phyloP scores from a whole-genome alignment of 2,329 filamentous ascomycete species.

The Nemania sp. region DNA sequence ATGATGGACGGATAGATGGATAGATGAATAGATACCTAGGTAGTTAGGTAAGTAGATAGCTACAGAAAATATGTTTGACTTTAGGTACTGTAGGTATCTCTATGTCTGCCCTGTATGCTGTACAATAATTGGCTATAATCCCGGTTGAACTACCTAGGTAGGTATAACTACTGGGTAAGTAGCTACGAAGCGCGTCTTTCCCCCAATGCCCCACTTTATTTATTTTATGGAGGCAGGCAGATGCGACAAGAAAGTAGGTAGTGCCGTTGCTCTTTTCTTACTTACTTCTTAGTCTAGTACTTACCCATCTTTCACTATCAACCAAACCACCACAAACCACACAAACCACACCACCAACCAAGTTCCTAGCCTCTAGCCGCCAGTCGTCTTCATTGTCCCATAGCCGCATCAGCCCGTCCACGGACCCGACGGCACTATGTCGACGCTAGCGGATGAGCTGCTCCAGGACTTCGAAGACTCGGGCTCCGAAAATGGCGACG shows the following conservation, averaged over 20 bases:
- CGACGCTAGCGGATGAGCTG: conserved; percentile 91
- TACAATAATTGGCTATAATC: too few species aligned
- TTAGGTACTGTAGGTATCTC: conserved; percentile 14
- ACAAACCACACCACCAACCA: too few species aligned
- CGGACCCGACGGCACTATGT: conserved; percentile 67
- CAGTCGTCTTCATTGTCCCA: not conserved
- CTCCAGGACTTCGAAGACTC: conserved; percentile 92
- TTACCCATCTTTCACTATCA: not conserved
- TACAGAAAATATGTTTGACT: conserved; percentile 20
- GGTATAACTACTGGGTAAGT: too few species aligned
- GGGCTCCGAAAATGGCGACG: conserved; percentile 78
- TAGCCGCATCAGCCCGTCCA: not conserved
- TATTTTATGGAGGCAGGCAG: not conserved
- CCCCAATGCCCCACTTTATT: conserved; percentile 1
- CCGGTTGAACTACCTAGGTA: too few species aligned
- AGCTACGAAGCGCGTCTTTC: not conserved
- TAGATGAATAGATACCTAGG: too few species aligned
- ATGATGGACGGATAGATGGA: too few species aligned
- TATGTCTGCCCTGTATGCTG: too few species aligned
- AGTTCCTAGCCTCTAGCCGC: not conserved
- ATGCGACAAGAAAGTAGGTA: conserved; percentile 10
- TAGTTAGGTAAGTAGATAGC: too few species aligned
- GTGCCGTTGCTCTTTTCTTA: too few species aligned
- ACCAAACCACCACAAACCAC: not conserved
- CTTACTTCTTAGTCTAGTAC: too few species aligned